Base-by-base conservation (phyloP, 805 yeast species). In the Brettanomyces nanus region DNA sequence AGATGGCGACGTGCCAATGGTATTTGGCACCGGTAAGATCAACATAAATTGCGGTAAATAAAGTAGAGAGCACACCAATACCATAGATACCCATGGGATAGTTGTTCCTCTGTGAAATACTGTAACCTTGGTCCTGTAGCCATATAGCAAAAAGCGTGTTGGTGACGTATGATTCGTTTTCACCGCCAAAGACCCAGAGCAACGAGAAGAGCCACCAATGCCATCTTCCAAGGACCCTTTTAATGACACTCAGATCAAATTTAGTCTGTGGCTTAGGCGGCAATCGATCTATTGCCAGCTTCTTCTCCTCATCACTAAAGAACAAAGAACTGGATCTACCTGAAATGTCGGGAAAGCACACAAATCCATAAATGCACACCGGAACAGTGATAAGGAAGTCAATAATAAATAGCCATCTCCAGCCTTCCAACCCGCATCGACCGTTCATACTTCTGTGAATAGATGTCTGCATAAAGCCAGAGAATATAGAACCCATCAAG, bases 391-490 rank as follows among this genome's bases (percentile, higher is more conserved):
- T 66, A 37, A 72, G 53, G 9, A 78, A 80, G 52, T 77, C 82
- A 39, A 80, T 63, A 33, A 80, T 70, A 47, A 77, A 80, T 47
- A 75, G 68, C 85, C 85, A 79, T 59, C 75, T 62, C 85, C 85
- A 80, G 6, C 82, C 75, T 7, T 67, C 63, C 10, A 70, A 56
- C 2, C 84, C 83, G 31, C 54, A 52, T 4, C 47, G 58, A 14
- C 79, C 81, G 37, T 66, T 60, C 48, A 79, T 48, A 30, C 56
- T 48, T 14, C 63, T 48, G 44, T 62, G 70, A 21, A 75, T 65
- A 7, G 77, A 72, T 17, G 78, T 71, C 43, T 77, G 79, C 33
- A 80, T 58, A 41, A 75, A 69, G 20, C 84, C 82, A 3, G 80
- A 67, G 7, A 82, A 75, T 45, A 77, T 57, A 17, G 69, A 59